These are phyloP conservation scores for Coniosporium apollinis DNA, from an alignment of 495 filamentous ascomycete species.

Conservation along the genomic window DNA sequence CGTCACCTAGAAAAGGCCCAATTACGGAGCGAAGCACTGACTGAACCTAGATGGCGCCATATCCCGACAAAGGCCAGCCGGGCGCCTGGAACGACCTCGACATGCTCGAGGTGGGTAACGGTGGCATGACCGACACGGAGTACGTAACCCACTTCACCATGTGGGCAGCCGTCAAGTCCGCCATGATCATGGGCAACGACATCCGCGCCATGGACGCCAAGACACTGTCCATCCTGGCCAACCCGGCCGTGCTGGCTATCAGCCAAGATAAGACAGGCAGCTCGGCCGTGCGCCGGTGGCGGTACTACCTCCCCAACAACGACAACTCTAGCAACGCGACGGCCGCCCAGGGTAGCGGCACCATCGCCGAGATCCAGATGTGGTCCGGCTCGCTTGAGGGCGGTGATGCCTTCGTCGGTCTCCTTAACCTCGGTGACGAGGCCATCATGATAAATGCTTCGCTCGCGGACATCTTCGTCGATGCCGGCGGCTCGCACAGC, in stretches of 20 bases:
- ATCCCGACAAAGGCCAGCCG: constrained; percentile 10
- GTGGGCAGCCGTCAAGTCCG: constrained; percentile 15
- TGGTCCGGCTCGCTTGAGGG: constrained; percentile 30
- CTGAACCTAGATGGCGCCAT: background rate
- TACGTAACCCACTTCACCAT: constrained; percentile 19
- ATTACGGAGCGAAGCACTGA: no score
- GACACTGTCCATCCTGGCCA: constrained; percentile 15
- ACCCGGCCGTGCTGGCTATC: constrained; percentile 17
- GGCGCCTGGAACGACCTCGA: constrained; percentile 21
- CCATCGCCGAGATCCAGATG: constrained; percentile 32
- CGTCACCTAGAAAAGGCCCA: no score
- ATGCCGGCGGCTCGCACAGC: constrained; percentile 25
- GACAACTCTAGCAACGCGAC: constrained; percentile 17
- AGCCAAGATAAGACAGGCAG: constrained; percentile 37
- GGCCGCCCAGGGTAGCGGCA: constrained; percentile 19
- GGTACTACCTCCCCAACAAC: constrained; percentile 11
- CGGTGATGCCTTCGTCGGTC: constrained; percentile 31
- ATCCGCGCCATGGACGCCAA: constrained; percentile 11
- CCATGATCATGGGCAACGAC: constrained; percentile 17
- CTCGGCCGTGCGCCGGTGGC: constrained; percentile 17
- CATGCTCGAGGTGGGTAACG: constrained; percentile 22
- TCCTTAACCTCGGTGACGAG: constrained; percentile 30
- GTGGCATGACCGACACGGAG: constrained; percentile 14
- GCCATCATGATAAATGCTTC: constrained; percentile 31
- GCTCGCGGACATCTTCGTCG: constrained; percentile 37